Evolutionary conservation across 1,139 yeast genomes (phyloP).

Genomic region (Magnusiomyces suaveolens): DNA sequence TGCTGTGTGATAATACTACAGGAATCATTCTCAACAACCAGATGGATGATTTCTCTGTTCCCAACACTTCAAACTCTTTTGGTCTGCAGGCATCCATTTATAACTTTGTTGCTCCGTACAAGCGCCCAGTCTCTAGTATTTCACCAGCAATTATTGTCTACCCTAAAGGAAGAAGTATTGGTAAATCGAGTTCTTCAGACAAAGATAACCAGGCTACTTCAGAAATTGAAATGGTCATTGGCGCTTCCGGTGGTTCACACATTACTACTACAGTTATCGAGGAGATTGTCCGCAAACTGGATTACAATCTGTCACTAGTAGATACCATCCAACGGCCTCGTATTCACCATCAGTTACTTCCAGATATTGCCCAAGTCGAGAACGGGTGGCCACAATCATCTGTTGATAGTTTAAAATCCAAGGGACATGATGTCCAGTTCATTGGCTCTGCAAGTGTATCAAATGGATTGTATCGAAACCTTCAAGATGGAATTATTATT

Average conservation of each 20-base stretch:
- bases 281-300: constrained; percentile 58
- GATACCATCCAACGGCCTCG: constrained; percentile 71
- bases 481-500: constrained; percentile 28
- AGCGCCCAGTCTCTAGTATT: constrained; percentile 78
- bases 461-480: constrained; percentile 38
- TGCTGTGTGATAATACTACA: constrained; percentile 68
- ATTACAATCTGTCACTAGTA: constrained; percentile 48
- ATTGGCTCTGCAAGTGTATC: constrained; percentile 39
- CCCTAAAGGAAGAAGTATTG: constrained; percentile 26
- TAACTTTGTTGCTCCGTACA: constrained; percentile 65
- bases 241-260: constrained; percentile 92
- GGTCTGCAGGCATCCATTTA: constrained; percentile 69
- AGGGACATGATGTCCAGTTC: constrained; percentile 37
- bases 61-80: constrained; percentile 60
- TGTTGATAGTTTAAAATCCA: constrained; percentile 26
- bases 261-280: constrained; percentile 80
- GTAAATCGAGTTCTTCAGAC: not conserved
- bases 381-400: constrained; percentile 35
- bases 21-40: constrained; percentile 81
- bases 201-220: constrained; percentile 9
- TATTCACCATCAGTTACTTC: constrained; percentile 80
- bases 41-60: constrained; percentile 93
- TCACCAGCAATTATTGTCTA: constrained; percentile 64
- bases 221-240: constrained; percentile 57
- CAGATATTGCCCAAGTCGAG: constrained; percentile 59